Percentiles rank a stretch among this genome's conserved stretches.
These are phyloP conservation scores for Suillus occidentalis DNA, from an alignment of 768 basidiomycete genomes.

Conservation along the genomic window DNA sequence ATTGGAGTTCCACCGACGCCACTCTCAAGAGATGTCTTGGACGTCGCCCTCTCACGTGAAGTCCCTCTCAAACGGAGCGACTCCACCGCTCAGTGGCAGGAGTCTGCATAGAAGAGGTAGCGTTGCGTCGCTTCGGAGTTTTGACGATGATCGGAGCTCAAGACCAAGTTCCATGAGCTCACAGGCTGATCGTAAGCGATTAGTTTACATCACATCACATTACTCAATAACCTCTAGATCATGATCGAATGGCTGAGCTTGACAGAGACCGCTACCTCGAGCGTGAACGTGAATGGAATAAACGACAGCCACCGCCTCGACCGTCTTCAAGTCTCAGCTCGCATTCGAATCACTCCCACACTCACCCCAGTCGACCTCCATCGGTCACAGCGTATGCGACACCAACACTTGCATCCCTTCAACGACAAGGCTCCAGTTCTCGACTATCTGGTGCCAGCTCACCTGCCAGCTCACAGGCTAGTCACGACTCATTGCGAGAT, in stretches of 20 bases:
- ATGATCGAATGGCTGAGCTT: conserved; percentile 41
- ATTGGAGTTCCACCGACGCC: conserved; percentile 26
- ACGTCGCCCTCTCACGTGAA: conserved; percentile 22
- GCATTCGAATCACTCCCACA: conserved; percentile 33
- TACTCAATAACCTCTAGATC: conserved; percentile 35
- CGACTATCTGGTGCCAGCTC: conserved; percentile 36
- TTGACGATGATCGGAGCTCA: conserved; percentile 42
- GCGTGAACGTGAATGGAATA: conserved; percentile 59
- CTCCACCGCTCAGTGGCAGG: conserved; percentile 11
- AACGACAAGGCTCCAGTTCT: conserved; percentile 35
- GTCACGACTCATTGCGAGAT: conserved; percentile 34
- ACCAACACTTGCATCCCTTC: conserved; percentile 30
- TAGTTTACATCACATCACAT: not conserved
- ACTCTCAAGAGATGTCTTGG: conserved; percentile 12
- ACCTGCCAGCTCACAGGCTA: conserved; percentile 37
- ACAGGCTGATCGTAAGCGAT: conserved; percentile 50
- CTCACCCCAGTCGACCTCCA: conserved; percentile 41
- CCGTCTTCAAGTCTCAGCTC: conserved; percentile 44
- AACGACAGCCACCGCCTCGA: conserved; percentile 39
- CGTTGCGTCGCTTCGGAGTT: conserved; percentile 40
- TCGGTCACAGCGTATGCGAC: conserved; percentile 38
- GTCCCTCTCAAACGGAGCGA: conserved; percentile 19
- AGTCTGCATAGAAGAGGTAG: conserved; percentile 35
- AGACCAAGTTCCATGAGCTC: conserved; percentile 47
- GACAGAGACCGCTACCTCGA: conserved; percentile 46